These are phyloP conservation scores for Schizochytrium sp. DNA, from an alignment of 108 stramenopile genomes.

Conservation along the genomic window DNA sequence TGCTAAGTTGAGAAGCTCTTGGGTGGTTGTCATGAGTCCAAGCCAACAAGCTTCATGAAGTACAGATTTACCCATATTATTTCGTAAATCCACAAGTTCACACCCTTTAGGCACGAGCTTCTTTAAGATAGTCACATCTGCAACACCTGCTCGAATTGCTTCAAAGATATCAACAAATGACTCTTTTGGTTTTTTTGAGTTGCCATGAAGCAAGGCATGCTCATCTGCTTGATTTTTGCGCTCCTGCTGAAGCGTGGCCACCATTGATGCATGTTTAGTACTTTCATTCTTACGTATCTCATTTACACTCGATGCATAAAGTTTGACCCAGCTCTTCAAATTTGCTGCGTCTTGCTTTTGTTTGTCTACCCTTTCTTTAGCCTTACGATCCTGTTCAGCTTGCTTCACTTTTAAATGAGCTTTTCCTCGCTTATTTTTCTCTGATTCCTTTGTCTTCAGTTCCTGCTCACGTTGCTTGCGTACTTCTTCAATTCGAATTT, in stretches of 20 bases:
- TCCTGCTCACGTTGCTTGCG: too few relatives aligned
- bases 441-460: too few relatives aligned
- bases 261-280: too few relatives aligned
- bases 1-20: neutral
- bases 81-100: neutral
- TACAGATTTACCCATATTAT: neutral
- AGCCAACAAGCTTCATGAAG: conserved; percentile 57
- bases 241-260: too few relatives aligned
- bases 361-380: conserved; percentile 6
- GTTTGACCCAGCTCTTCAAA: too few relatives aligned
- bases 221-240: too few relatives aligned
- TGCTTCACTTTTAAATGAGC: neutral
- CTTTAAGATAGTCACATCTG: neutral
- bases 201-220: neutral
- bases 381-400: conserved; percentile 2
- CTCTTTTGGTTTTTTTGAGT: neutral
- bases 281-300: too few relatives aligned
- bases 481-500: too few relatives aligned
- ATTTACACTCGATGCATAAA: too few relatives aligned
- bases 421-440: neutral
- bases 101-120: neutral
- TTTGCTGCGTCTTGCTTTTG: neutral
- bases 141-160: neutral
- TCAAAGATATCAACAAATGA: neutral
- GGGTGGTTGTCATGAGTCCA: neutral